Percentiles rank a stretch among this genome's conserved stretches.
These are phyloP conservation scores for Phytophthora tubulina DNA, from an alignment of 352 stramenopile genomes.

Conservation along the genomic window DNA sequence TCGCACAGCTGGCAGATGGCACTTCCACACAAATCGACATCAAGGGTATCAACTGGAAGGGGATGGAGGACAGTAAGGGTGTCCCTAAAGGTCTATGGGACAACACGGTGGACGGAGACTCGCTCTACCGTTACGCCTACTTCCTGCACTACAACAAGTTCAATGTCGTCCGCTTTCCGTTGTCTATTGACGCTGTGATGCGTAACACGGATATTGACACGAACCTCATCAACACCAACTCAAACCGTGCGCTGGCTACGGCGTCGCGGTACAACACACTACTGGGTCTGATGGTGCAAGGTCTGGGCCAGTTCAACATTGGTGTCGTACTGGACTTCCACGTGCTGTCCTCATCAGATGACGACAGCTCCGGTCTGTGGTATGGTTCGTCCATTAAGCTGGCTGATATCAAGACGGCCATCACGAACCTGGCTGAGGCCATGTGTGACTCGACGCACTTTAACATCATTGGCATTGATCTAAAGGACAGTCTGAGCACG, in stretches of 20 bases:
- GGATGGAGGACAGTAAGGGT: conserved; percentile 78
- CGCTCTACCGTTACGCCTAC: conserved; percentile 78
- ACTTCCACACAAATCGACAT: conserved; percentile 78
- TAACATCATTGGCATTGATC: conserved; percentile 88
- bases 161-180: conserved; percentile 79
- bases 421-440: conserved; percentile 71
- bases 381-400: conserved; percentile 81
- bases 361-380: conserved; percentile 68
- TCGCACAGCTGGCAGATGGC: conserved; percentile 60
- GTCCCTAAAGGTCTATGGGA: conserved; percentile 86
- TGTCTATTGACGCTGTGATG: conserved; percentile 78
- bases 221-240: conserved; percentile 88
- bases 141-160: conserved; percentile 85
- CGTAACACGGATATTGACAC: conserved; percentile 69
- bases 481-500: conserved; percentile 75
- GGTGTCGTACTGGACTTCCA: conserved; percentile 87
- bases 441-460: conserved; percentile 86
- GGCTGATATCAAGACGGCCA: conserved; percentile 80
- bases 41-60: conserved; percentile 89
- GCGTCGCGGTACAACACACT: conserved; percentile 77
- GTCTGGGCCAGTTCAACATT: conserved; percentile 79
- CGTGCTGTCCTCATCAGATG: conserved; percentile 60
- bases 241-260: conserved; percentile 71
- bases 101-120: conserved; percentile 79
- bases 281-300: conserved; percentile 68